Evolutionary conservation across 805 yeast genomes (phyloP), one percentile per base, ranked within the genome.

Genomic region (Starmerella riodocensis): DNA sequence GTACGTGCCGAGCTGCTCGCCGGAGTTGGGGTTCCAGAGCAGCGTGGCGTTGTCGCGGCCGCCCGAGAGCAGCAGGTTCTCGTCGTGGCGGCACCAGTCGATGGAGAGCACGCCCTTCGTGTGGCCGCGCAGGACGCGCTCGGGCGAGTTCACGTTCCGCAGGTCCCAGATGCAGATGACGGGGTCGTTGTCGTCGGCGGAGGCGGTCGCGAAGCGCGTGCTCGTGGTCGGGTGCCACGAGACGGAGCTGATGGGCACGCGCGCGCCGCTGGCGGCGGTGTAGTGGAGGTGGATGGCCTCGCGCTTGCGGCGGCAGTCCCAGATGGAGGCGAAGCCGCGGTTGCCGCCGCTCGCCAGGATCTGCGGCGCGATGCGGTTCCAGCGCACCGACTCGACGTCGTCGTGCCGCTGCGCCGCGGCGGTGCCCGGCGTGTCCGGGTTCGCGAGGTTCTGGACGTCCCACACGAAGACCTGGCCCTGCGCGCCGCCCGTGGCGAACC

Each of bases 171-270:
- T 67, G 48, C 84, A 63, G 39, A 91, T 75, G 24, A 80, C 70
- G 11, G 98, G 94, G 37, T 50, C 54, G 22, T 40, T 34, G 59
- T 86, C 96, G 42, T 74, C 72, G 44, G 78, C 85, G 22, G 91
- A 76, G 21, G 94, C 94, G 20, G 97, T 88, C 21, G 81, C 75
- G 43, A 91, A 71, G 56, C 74, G 78, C 13, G 97, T 88, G 42
- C 88, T 74, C 61, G 77, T 78, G 32, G 70, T 63, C 41, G 99
- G 98, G 59, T 91, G 96, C 99, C 99, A 91, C 42, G 78, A 84
- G 12, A 91, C 93, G 44, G 72, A 70, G 26, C 93, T 74, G 36
- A 88, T 69, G 40, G 77, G 78, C 19, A 85, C 78, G 53, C 78
- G 71, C 27, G 42, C 36, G 22, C 65, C 57, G 17, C 43, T 16